A percentile compares a stretch with the other conserved stretches of the same genome.
These are phyloP conservation scores for Colletotrichum sp. DNA, from an alignment of 2,329 filamentous ascomycete genomes.

Conservation along the genomic window DNA sequence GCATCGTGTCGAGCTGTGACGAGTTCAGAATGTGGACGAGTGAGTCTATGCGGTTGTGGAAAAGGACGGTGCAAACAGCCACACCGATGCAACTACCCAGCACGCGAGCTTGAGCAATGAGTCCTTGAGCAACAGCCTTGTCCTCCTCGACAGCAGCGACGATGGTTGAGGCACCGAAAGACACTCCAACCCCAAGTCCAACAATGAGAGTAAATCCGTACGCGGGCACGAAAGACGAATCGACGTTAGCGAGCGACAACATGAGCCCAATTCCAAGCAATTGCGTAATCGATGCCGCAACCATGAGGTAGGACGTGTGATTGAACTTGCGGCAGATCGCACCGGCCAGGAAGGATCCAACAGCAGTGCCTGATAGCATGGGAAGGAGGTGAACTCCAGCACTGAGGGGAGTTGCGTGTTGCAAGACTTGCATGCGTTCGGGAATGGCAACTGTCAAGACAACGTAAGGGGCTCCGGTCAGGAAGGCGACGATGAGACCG, in stretches of 20 bases:
- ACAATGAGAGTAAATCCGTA: slow-evolving; percentile 63
- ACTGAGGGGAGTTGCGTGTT: slow-evolving; percentile 54
- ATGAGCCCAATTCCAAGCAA: slow-evolving; percentile 57
- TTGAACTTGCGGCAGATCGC: slow-evolving; percentile 58
- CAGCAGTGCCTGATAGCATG: slow-evolving; percentile 59
- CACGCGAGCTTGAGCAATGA: slow-evolving; percentile 64
- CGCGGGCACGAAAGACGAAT: slow-evolving; percentile 41
- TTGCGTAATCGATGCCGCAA: slow-evolving; percentile 55
- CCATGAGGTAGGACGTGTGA: slow-evolving; percentile 55
- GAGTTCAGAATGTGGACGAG: slow-evolving; percentile 39
- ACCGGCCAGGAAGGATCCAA: slow-evolving; percentile 61
- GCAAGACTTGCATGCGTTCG: slow-evolving; percentile 65
- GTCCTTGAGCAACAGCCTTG: slow-evolving; percentile 63
- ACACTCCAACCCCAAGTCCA: slow-evolving; percentile 63
- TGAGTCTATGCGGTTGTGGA: slow-evolving; percentile 50
- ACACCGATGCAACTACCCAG: slow-evolving; percentile 65
- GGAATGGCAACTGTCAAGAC: slow-evolving; percentile 63
- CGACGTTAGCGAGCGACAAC: slow-evolving; percentile 41
- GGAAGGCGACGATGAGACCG: slow-evolving; percentile 56
- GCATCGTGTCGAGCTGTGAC: slow-evolving; percentile 44
- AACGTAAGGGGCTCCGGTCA: slow-evolving; percentile 63
- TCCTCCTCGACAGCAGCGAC: slow-evolving; percentile 60
- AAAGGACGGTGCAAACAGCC: slow-evolving; percentile 62
- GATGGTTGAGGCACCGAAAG: slow-evolving; percentile 61
- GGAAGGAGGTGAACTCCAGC: slow-evolving; percentile 64